Base-by-base conservation (phyloP, 2,329 filamentous ascomycete genomes). In the Colletotrichum brevisporum region DNA sequence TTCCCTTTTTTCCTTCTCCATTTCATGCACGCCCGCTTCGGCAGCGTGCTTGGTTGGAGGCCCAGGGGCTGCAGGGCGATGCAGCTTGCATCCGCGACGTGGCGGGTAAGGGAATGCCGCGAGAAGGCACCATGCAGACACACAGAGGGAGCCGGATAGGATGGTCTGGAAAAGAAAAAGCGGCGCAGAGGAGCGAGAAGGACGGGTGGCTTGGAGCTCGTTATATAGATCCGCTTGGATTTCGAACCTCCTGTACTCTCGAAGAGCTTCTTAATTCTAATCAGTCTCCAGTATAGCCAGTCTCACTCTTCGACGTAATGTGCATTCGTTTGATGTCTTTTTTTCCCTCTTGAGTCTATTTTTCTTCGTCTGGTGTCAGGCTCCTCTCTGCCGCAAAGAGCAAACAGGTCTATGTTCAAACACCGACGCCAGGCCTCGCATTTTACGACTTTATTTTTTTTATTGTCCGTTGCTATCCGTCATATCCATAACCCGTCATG, bases 401-500 rank as follows among this genome's bases (percentile, higher is more conserved):
- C 66, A 39, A 47, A 18, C 62, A 39, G 43, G 55, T 71, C 61
- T 60, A 66, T 59, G 39, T 55, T 50, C 31, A 24, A 54, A 18
- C 31, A 26, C 56, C 57, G 57, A 31, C 39, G 52, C 52, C 39
- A n/a, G 56, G 52, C 52, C 26, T 15, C 63, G 58, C 48, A 39
- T 57, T 54, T 70, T 50, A 59, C 24, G 39, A 47, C 31, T 58
- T 36, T 36, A 8, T 9, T 36, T 36, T 36, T 31, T 31, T 36
- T 57, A 15, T 50, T 55, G 36, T 56, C 57, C 67, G 43, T 47
- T 53, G 63, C 67, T 57, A 68, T 63, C 39, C 53, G 5, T 70
- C 67, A 63, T 63, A 41, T 63, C 61, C 65, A 54, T 68, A 52
- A 57, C 53, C 67, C 63, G 58, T 68, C 63, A 66, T 67, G 51